These are phyloP conservation scores for Tetradesmus obliquus DNA, from an alignment of 139 green algal genomes.

Conservation along the genomic window DNA sequence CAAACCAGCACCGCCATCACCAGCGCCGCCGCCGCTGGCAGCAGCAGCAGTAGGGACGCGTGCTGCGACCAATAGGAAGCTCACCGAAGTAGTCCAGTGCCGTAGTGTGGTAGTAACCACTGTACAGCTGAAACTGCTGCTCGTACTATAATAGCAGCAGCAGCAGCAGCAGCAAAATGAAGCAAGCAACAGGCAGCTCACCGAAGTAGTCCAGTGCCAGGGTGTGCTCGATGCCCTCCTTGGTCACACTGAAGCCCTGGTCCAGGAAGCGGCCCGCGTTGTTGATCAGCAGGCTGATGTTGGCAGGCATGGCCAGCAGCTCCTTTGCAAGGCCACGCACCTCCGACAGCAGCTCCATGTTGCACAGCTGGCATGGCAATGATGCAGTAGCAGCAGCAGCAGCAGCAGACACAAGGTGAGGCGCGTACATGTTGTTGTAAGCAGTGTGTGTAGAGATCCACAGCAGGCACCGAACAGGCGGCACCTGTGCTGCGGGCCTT, in stretches of 20 bases:
- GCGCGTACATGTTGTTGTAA: background rate
- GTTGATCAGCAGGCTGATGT: conserved; percentile 42
- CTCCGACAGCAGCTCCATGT: conserved; percentile 38
- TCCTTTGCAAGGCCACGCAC: conserved; percentile 16
- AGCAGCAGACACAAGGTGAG: background rate
- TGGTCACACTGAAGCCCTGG: background rate
- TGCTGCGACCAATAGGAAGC: no score
- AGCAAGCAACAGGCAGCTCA: background rate
- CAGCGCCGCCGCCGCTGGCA: no score
- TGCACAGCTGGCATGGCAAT: conserved; percentile 16
- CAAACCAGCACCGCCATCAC: no score
- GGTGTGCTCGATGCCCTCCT: conserved; percentile 44
- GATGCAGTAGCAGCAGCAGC: background rate
- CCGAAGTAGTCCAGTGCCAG: conserved; percentile 40
- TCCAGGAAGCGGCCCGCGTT: conserved; percentile 42
- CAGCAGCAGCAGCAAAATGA: no score
- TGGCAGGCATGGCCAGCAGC: background rate
- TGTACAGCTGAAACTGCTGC: no score
- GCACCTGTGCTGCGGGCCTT: no score
- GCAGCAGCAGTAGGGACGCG: no score
- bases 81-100: no score
- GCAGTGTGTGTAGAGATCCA: background rate
- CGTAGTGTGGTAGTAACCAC: no score
- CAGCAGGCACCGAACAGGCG: background rate
- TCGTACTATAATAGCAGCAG: no score